Evolutionary conservation across 2,329 filamentous ascomycete genomes (phyloP).

Genomic region (Zymoseptoria ardabiliae): DNA sequence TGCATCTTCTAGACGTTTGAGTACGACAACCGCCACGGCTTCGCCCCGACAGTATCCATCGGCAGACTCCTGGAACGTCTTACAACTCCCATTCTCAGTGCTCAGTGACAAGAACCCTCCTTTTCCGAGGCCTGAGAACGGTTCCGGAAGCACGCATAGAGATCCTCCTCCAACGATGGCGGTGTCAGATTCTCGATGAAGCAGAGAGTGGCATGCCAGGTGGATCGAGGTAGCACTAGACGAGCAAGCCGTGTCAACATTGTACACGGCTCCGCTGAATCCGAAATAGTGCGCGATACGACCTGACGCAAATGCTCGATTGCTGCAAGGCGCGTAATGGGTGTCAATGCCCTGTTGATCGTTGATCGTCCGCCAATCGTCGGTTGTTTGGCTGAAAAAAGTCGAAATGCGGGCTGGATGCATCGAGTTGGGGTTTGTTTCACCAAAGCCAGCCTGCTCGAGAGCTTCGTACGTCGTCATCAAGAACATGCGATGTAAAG

Average conservation of each 20-base stretch:
- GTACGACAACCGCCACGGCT: slow-evolving; percentile 20
- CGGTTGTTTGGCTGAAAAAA: slow-evolving; percentile 27
- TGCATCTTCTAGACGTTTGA: slow-evolving; percentile 30
- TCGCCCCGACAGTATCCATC: slow-evolving; percentile 29
- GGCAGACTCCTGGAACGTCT: slow-evolving; percentile 6
- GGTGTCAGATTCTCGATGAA: slow-evolving; percentile 15
- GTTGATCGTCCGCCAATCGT: slow-evolving; percentile 28
- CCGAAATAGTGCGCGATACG: slow-evolving; percentile 18
- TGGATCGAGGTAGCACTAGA: slow-evolving; percentile 15
- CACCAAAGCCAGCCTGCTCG: slow-evolving; percentile 1
- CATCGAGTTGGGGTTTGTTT: slow-evolving; percentile 19
- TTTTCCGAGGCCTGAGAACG: too few species aligned
- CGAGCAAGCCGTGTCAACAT: slow-evolving; percentile 18
- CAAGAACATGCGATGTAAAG: not conserved
- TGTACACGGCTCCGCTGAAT: slow-evolving; percentile 13
- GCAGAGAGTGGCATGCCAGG: slow-evolving; percentile 16
- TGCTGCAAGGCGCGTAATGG: slow-evolving; percentile 13
- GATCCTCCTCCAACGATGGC: slow-evolving; percentile 7
- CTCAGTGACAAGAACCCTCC: too few species aligned
- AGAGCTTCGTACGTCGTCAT: slow-evolving; percentile 2
- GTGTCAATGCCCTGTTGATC: slow-evolving; percentile 17
- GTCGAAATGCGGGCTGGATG: slow-evolving; percentile 22
- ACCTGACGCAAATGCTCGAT: slow-evolving; percentile 14
- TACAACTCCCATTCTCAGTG: not conserved
- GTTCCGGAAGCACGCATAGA: too few species aligned